Base-by-base conservation (phyloP, 495 filamentous ascomycete species). In the Penicillium egyptiacum region DNA sequence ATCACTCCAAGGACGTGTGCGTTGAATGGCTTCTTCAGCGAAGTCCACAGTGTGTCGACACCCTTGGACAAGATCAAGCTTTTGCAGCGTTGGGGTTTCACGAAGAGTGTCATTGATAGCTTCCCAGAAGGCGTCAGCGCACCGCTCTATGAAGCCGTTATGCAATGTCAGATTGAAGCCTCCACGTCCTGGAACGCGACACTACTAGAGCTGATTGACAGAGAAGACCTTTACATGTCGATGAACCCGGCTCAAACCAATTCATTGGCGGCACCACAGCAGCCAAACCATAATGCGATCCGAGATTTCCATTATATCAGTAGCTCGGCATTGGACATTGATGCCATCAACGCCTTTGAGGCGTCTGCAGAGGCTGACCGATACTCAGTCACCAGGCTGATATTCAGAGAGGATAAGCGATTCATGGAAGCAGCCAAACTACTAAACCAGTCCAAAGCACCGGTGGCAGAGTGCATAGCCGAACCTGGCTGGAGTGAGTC, bases 361-460 rank as follows among this genome's bases (percentile, higher is more conserved):
- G 81, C 79, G 7, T 82, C 84, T 52, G 81, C 86, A 14, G 92
- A 92, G 63, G 83, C 85, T 30, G 92, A 96, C 63, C 82, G 91
- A 16, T 86, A 90, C 65, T 82, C 85, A 2, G 82, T 98, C 10
- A 91, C 92, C 14, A 82, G 86, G 42, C 74, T 93, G 14, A 86
- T 98, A 50, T 99, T 96, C 78, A 86, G 86, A 49, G 91, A 98
- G 50, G 94, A 99, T 61, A 85, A 88, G 53, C 87, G 94, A 19
- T 87, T 95, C 50, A 75, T 86, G 23, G 94, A 98, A 70, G 93
- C 91, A 3, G 81, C 82, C 39, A 81, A 77, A 54, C 74, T 99
- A 45, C 76, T 99, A 7, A 88, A 93, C 46, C 89, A 91, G 25
- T 80, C 83, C 9, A 89, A 87, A 59, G 78, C 87, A 22, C 84